Evolutionary conservation across 129 eudicot species (phyloP), one percentile per base, ranked within the genome.

Genomic region (Ambrosia trifida): DNA sequence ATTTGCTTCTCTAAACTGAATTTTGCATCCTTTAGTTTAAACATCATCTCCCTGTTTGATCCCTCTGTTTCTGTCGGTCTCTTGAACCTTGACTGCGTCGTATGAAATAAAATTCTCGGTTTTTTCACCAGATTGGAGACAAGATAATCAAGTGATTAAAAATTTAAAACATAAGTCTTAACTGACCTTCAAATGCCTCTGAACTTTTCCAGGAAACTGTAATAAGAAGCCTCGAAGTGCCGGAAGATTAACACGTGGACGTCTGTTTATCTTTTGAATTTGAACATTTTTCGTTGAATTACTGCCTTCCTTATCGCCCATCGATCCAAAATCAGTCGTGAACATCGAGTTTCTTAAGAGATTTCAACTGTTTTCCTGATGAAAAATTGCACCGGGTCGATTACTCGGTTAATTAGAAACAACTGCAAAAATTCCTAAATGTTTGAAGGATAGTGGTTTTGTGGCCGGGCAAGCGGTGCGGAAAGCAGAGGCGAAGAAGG

Each of bases 1-100:
- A 93, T 35, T 83, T 93, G 98, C 85, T 82, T 84, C 47, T 84
- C 90, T 61, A 87, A 79, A 83, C 72, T 83, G 73, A 80, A 72
- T 5, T 68, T 83, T 72, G 85, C 73, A 20, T 81, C 84, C 62
- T 72, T 85, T 30, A 77, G 30, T 28, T 19, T 60, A 36, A 78
- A 43, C 58, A 64, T 51, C 58, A 64, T 51, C 18, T 33, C 81
- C 46, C 81, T 51, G 44, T 44, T 76, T 54, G 78, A 63, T 16
- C 63, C 73, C 8, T 75, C 79, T 59, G 50, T 85, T 72, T 74
- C 79, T 65, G 35, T 53, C 54, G 71, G 75, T 20, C 71, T 72
- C 64, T 67, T 78, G 54, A 85, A 79, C 75, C 82, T 78, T 47
- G 89, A 80, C 95, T 91, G 89, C 47, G 46, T 64, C 32, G 47